Conservation (phyloP, 2,329 filamentous ascomycete genomes). For the Fusarium sacchari region DNA sequence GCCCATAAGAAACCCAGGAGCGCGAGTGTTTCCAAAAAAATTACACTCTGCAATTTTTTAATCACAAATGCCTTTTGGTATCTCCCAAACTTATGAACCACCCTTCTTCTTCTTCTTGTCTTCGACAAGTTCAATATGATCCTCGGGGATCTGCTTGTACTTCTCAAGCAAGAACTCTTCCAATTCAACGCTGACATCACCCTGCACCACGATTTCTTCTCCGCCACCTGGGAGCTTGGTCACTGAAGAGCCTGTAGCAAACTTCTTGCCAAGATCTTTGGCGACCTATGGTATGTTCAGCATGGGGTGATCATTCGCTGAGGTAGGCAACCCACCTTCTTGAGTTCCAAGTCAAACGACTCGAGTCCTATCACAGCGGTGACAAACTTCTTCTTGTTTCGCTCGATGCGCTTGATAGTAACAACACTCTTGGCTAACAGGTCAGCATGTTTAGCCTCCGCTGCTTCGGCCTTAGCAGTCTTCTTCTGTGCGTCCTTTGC, state of each 20-base stretch:
- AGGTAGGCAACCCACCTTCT: constrained; percentile 68
- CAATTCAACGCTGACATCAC: constrained; percentile 94
- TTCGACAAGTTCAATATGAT: constrained; percentile 94
- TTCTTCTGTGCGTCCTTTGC: constrained; percentile 98
- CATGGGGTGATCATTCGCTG: neutral
- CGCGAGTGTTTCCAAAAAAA: constrained; percentile 32
- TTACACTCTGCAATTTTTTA: constrained; percentile 25
- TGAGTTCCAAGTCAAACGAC: constrained; percentile 89
- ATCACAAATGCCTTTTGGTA: constrained; percentile 32
- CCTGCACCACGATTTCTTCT: constrained; percentile 98
- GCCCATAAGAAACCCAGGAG: constrained; percentile 21
- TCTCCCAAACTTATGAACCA: constrained; percentile 28
- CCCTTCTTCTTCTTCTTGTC: constrained; percentile 87
- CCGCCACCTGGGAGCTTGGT: constrained; percentile 87
- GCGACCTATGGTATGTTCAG: constrained; percentile 62
- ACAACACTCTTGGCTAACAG: constrained; percentile 85
- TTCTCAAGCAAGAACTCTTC: constrained; percentile 90
- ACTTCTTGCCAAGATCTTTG: constrained; percentile 98
- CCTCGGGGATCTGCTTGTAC: constrained; percentile 90
- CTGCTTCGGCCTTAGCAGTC: constrained; percentile 89
- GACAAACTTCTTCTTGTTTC: constrained; percentile 97
- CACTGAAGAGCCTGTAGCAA: constrained; percentile 91
- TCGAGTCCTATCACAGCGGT: constrained; percentile 93
- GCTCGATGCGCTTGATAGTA: constrained; percentile 94
- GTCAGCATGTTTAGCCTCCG: constrained; percentile 84